Evolutionary conservation across 768 basidiomycete genomes (phyloP).

Genomic region (Cantharellus cinnabarinus): DNA sequence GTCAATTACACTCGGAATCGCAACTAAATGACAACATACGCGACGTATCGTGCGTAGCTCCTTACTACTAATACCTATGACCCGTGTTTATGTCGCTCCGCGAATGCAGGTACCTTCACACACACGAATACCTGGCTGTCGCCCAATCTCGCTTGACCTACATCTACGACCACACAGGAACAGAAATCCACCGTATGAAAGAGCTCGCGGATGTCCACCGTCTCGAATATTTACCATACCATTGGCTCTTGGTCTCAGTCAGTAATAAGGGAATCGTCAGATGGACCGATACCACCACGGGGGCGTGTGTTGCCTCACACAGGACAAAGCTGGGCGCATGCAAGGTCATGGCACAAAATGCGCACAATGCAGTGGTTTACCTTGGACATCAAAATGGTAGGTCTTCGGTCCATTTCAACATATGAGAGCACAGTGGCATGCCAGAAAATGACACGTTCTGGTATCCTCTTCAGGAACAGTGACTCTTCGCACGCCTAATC

Average conservation of each 20-base stretch:
- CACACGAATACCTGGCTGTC: constrained; percentile 82
- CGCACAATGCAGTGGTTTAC: constrained; percentile 83
- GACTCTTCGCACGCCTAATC: constrained; percentile 93
- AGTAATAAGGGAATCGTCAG: constrained; percentile 82
- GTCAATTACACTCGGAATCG: constrained; percentile 66
- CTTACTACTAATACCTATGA: not conserved
- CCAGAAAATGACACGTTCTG: too few species aligned
- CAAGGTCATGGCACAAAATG: constrained; percentile 71
- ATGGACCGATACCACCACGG: constrained; percentile 94
- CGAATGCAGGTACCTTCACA: constrained; percentile 60
- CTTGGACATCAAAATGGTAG: constrained; percentile 82
- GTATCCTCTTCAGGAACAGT: constrained; percentile 27
- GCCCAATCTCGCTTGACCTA: constrained; percentile 93
- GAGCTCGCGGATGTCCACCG: constrained; percentile 74
- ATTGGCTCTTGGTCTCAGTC: constrained; percentile 76
- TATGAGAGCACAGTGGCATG: not conserved
- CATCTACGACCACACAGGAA: constrained; percentile 86
- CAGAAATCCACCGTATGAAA: constrained; percentile 74
- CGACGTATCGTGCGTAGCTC: constrained; percentile 59
- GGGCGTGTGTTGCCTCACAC: constrained; percentile 66
- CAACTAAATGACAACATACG: constrained; percentile 79
- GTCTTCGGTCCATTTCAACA: not conserved
- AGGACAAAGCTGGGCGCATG: constrained; percentile 80
- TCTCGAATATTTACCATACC: constrained; percentile 85
- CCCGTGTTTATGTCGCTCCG: not conserved